phyloP scores from a whole-genome alignment of 2,329 filamentous ascomycete species.

The Aspergillus udagawae region DNA sequence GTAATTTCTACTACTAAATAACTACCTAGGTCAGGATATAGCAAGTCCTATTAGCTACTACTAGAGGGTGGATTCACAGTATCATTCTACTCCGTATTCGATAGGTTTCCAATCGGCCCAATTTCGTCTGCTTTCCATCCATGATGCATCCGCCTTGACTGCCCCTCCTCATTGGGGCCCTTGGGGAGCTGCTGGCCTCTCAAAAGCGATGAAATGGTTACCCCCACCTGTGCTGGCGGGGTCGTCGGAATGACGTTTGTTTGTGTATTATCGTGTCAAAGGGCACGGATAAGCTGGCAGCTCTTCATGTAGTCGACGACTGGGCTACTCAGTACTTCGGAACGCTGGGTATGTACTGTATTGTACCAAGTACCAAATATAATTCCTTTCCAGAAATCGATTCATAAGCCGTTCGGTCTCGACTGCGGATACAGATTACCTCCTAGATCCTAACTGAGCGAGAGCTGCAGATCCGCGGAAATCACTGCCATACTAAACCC shows the following conservation, averaged over 20 bases:
- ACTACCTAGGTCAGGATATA: not conserved
- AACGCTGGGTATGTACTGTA: not conserved
- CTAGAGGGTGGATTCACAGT: not conserved
- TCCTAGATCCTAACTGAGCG: not conserved
- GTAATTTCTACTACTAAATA: not conserved
- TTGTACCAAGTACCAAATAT: not conserved
- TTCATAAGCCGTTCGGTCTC: not conserved
- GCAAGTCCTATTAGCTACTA: not conserved
- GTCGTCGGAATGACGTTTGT: conserved; percentile 23
- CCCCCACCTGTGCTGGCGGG: conserved; percentile 14
- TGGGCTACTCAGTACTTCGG: not conserved
- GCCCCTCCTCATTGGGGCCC: no score
- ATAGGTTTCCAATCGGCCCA: conserved; percentile 10
- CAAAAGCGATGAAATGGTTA: not conserved
- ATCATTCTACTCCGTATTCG: conserved; percentile 4
- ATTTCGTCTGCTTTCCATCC: not conserved
- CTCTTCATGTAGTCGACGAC: not conserved
- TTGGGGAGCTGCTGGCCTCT: not conserved
- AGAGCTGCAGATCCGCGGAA: not conserved
- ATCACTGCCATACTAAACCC: not conserved
- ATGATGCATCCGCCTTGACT: not conserved
- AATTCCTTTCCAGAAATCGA: not conserved
- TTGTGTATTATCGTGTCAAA: conserved; percentile 1
- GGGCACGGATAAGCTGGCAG: not conserved
- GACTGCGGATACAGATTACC: not conserved